Evolutionary conservation across 768 basidiomycete species (phyloP).

Genomic region (Daedalea quercina): DNA sequence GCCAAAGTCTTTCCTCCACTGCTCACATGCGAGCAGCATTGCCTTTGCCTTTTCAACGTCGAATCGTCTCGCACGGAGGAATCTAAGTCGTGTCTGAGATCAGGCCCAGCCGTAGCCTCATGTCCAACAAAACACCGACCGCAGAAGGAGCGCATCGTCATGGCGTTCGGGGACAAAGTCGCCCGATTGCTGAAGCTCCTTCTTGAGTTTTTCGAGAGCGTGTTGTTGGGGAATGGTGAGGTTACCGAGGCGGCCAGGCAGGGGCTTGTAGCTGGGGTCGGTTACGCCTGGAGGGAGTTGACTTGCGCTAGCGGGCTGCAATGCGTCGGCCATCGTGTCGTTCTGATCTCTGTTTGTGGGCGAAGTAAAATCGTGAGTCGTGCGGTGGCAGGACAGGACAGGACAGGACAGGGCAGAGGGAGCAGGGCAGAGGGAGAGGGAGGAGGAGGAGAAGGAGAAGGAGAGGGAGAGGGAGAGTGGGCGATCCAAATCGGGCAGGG

Average conservation of each 20-base stretch:
- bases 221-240: constrained; percentile 55
- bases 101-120: background rate
- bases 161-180: constrained; percentile 56
- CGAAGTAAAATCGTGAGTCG: background rate
- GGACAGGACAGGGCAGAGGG: no score
- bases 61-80: constrained; percentile 90
- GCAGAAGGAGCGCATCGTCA: constrained; percentile 64
- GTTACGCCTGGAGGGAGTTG: constrained; percentile 53
- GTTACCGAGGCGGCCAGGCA: constrained; percentile 76
- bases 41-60: constrained; percentile 74
- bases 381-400: no score
- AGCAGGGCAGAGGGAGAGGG: background rate
- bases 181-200: constrained; percentile 54
- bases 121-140: constrained; percentile 33
- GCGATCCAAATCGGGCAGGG: background rate
- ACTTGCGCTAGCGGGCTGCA: constrained; percentile 40
- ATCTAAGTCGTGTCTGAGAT: constrained; percentile 40
- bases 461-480: background rate
- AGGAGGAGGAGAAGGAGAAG: background rate
- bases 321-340: constrained; percentile 4
- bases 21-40: constrained; percentile 77
- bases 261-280: constrained; percentile 58
- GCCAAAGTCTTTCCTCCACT: constrained; percentile 86
- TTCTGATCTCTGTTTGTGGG: background rate
- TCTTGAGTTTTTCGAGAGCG: constrained; percentile 62